phyloP scores from a whole-genome alignment of 1,284 basidiomycete genomes.

The Peniophora sp. region DNA sequence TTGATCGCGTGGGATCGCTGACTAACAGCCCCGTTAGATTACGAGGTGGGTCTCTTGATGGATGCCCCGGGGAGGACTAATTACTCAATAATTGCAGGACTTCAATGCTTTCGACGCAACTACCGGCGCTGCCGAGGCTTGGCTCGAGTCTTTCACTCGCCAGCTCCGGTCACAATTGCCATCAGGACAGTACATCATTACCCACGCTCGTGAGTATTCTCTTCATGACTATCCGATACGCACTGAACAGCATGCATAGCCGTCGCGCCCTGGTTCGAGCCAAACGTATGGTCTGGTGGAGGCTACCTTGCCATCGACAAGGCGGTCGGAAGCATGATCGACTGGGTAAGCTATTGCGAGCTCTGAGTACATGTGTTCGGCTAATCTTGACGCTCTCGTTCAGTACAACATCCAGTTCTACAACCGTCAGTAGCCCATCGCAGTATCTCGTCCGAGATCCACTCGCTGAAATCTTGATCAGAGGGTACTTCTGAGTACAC shows the following conservation, averaged over 20 bases:
- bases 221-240: background rate
- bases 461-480: conserved; percentile 15
- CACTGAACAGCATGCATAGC: conserved; percentile 15
- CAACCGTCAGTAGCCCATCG: conserved; percentile 38
- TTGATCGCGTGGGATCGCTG: no score
- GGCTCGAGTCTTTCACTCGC: conserved; percentile 36
- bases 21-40: no score
- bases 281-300: conserved; percentile 41
- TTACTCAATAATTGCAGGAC: conserved; percentile 27
- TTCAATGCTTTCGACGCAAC: conserved; percentile 34
- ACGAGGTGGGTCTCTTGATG: conserved; percentile 23
- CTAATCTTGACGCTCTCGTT: background rate
- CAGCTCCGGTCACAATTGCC: conserved; percentile 26
- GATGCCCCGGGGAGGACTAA: background rate
- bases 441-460: background rate
- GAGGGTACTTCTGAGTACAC: conserved; percentile 53
- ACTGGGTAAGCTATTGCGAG: conserved; percentile 23
- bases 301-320: conserved; percentile 52
- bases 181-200: conserved; percentile 25
- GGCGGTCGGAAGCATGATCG: conserved; percentile 40
- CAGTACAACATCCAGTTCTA: conserved; percentile 50
- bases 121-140: conserved; percentile 28
- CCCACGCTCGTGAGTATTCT: conserved; percentile 26
- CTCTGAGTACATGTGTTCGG: background rate
- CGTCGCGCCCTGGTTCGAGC: conserved; percentile 51